Evolutionary conservation across 2,329 filamentous ascomycete species (phyloP), one percentile per base, ranked within the genome.

Genomic region (Hypoxylon sp.): DNA sequence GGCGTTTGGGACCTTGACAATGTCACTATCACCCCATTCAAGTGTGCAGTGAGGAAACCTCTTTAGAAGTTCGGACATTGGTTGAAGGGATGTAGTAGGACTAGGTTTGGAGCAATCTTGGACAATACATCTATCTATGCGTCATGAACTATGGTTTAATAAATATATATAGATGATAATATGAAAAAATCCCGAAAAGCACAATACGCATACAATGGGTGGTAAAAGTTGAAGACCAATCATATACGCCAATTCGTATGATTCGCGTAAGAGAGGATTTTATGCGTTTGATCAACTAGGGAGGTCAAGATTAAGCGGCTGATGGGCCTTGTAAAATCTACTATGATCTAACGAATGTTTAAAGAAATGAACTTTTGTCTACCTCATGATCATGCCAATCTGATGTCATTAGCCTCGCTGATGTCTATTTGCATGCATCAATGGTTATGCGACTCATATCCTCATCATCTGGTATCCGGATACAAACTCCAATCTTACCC

Each of bases 1-100:
- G 72, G 66, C 3, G 70, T 73, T 17, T 73, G 72, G 72, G 68
- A 73, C 25, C 45, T 73, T 6, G 68, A 72, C 6, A 69, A 65
- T 4, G 58, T 65, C 3, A 68, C 63, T 1, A 53, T 72, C n/a
- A 71, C 65, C 6, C 72, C 70, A 1, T 70, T 67, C 11, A 66
- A 63, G 19, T 73, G 72, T 13, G 63, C 55, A 3, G 60, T 73
- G 14, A 68, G 72, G 65, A 73, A 72, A 49, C 68, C 72, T 23
- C 63, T 70, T 51, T 73, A 56, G 23, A 25, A 11, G 19, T 9
- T 21, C 17, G 11, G 36, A 14, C 11, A 7, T 5, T 6, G 21
- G 19, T 9, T 14, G 34, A 30, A 25, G 5, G 28, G 36, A 14
- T n/a, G 10, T 14, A n/a, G 36, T n/a, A 2, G 46, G 13, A 28